Base-by-base conservation (phyloP, 2,329 filamentous ascomycete species). In the Periconia sp. region DNA sequence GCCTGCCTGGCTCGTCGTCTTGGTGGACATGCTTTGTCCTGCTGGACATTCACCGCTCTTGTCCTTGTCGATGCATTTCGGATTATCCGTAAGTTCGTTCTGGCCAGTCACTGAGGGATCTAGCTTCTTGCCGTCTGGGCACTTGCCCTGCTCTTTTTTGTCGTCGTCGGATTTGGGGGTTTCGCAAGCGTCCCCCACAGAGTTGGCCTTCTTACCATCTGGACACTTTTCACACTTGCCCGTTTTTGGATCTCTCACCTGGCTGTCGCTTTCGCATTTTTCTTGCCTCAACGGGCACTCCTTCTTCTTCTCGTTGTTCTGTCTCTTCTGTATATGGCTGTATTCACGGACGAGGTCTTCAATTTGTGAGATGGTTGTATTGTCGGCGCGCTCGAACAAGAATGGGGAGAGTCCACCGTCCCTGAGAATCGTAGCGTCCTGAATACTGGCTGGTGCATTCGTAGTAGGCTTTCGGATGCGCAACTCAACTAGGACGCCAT, bases 101-200 rank as follows among this genome's bases (percentile, higher is more conserved):
- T 50, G 48, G 27, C 41, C 48, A 15, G 48, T 23, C 6, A 45
- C 41, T 14, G 9, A 6, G 15, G 48, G 48, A 27, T 45, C 48
- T 20, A 50, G 30, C 19, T 50, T 35, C 23, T 50, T 18, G 3
- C 41, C 48, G n/a, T 45, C 41, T 20, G 48, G 48, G 30, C 48
- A 50, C 37, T 50, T 50, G 14, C 48, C 48, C 23, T 45, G 48
- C 48, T 50, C 20, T 23, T 50, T 45, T 20, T 41, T 33, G 27
- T 50, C 48, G 23, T 50, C 19, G 41, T 45, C 41, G 18, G 48
- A 45, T 41, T 50, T 20, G 2, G 41, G 19, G 13, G 11, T 17
- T 18, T 33, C 48, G 37, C 41, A 50, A n/a, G 9, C 19, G 19
- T 50, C 48, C 6, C 48, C 48, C 2, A 9, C 41, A 20, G 40